phyloP scores from a whole-genome alignment of 148 eudicot genomes.

The Limonium bicolor region DNA sequence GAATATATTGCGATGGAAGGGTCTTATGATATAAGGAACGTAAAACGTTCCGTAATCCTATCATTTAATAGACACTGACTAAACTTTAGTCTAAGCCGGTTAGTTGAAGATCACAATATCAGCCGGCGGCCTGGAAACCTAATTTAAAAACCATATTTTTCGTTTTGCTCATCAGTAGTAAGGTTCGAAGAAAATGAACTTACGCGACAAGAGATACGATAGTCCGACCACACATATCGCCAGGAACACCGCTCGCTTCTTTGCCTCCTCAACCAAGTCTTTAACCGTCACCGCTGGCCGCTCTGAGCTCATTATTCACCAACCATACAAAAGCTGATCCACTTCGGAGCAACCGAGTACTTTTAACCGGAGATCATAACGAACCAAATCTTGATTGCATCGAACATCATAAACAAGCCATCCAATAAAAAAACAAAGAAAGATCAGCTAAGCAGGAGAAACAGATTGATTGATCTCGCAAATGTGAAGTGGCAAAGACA shows the following conservation, averaged over 20 bases:
- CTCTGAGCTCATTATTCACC: conserved; percentile 33
- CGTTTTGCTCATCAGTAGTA: too few species aligned
- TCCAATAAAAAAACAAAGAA: not conserved
- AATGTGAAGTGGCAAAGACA: not conserved
- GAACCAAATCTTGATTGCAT: conserved; percentile 3
- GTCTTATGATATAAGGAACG: too few species aligned
- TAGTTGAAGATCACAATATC: too few species aligned
- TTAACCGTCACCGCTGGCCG: conserved; percentile 35
- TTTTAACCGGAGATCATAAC: not conserved
- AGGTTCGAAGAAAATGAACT: conserved; percentile 8
- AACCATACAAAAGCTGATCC: not conserved
- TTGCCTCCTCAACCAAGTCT: conserved; percentile 75
- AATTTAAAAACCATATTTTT: not conserved
- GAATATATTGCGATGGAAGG: too few species aligned
- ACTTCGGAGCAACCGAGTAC: not conserved
- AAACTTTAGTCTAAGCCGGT: too few species aligned
- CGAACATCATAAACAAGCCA: not conserved
- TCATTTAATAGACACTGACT: too few species aligned
- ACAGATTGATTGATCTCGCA: too few species aligned
- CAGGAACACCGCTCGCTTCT: conserved; percentile 65
- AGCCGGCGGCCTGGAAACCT: not conserved
- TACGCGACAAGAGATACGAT: conserved; percentile 86
- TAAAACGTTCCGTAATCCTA: too few species aligned
- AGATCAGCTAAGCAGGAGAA: not conserved
- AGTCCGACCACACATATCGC: conserved; percentile 55